These are phyloP conservation scores for Xylaria multiplex DNA, from an alignment of 2,329 filamentous ascomycete genomes.

Conservation along the genomic window DNA sequence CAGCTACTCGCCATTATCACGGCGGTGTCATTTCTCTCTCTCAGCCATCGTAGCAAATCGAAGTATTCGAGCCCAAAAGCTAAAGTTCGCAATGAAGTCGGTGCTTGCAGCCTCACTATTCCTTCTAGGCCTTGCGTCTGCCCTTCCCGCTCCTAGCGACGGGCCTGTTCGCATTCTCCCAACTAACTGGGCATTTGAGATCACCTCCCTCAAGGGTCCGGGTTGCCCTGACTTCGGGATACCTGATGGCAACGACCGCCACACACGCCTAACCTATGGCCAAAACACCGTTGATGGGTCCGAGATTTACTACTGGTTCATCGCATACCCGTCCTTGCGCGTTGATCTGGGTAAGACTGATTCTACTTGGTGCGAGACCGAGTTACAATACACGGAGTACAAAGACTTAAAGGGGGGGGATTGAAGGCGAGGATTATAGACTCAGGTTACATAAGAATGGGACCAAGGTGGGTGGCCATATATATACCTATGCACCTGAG, in stretches of 20 bases:
- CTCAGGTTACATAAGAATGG: conserved; percentile 23
- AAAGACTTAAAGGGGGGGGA: not conserved
- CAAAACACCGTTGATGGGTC: conserved; percentile 16
- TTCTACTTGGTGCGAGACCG: conserved; percentile 17
- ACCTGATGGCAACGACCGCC: not conserved
- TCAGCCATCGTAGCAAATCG: not conserved
- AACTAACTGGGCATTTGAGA: not conserved
- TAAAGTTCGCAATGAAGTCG: conserved; percentile 13
- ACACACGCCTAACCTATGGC: conserved; percentile 10
- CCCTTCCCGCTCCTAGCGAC: not conserved
- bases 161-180: conserved; percentile 14
- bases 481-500: not conserved
- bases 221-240: conserved; percentile 16
- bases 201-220: conserved; percentile 22
- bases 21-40: not conserved
- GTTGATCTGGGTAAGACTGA: conserved; percentile 16
- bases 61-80: not conserved
- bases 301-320: conserved; percentile 22
- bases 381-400: conserved; percentile 17
- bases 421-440: conserved; percentile 13
- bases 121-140: conserved; percentile 4
- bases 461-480: conserved; percentile 6
- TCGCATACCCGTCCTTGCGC: conserved; percentile 14
- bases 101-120: not conserved
- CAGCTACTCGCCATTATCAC: not conserved